Base-by-base conservation (phyloP, 1,284 basidiomycete genomes). In the Ustilago lituana region DNA sequence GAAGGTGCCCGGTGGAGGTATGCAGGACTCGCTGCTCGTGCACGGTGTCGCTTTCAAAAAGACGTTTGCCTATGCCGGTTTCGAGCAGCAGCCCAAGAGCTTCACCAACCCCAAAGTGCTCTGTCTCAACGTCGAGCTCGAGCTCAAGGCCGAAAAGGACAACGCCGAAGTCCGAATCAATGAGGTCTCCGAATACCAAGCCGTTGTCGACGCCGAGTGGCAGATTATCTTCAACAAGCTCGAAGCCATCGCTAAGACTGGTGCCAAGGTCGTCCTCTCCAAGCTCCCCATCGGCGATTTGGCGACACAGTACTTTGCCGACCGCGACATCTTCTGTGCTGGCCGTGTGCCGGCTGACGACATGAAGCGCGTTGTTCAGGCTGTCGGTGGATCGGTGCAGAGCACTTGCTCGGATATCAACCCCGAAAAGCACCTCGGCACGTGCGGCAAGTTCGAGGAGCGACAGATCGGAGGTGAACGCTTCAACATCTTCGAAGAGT, bases 191-290 rank as follows among this genome's bases (percentile, higher is more conserved):
- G 80, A 81, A 58, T 99, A 99, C 83, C 96, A 99, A 84, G 94
- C 94, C 6, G 97, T 99, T 74, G 96, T 99, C 56, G 94, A 99
- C 80, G 96, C 96, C 23, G 96, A 99, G 83, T 99, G 96, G 96
- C 91, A 94, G 79, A 98, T 99, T 84, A 99, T 99, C 82, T 98
- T 94, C 85, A 88, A 91, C 79, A 99, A 99, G 84, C 87, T 99
- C 27, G 91, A 97, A 78, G 93, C 93, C 1, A 97, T 98, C 80
- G 92, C 94, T 79, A 90, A 91, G 80, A 97, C 94, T 0, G 96
- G 94, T 27, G 96, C 96, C 39, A 94, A 96, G 83, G 93, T 99
- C 58, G 94, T 99, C 22, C 87, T 99, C 55, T 97, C 94, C 84
- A 97, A 98, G 84, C 88, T 99, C 22, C 96, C 96, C 7, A 98